phyloP scores from a whole-genome alignment of 2,329 filamentous ascomycete genomes.

The Albifimbria verrucaria region DNA sequence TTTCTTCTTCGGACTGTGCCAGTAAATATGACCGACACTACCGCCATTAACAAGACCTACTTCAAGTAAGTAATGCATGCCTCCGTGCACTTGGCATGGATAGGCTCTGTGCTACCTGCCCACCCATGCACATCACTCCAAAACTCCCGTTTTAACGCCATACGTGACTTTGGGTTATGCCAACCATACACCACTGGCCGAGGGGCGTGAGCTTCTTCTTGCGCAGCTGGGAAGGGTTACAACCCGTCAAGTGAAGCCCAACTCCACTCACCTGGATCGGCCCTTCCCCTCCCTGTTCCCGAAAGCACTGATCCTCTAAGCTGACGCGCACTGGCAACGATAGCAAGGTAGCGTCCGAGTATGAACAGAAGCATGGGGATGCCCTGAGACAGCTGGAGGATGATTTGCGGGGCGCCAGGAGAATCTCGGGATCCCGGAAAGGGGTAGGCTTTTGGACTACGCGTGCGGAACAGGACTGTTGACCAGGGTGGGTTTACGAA shows the following conservation, averaged over 20 bases:
- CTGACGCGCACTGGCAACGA: conserved; percentile 6
- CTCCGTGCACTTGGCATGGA: too few species aligned
- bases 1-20: conserved; percentile 7
- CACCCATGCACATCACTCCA: too few species aligned
- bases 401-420: conserved; percentile 49
- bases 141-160: too few species aligned
- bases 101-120: too few species aligned
- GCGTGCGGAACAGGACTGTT: conserved; percentile 70
- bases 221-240: neutral
- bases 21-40: conserved; percentile 27
- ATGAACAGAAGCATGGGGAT: conserved; percentile 52
- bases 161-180: too few species aligned
- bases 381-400: conserved; percentile 51
- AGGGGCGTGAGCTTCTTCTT: neutral
- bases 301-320: conserved; percentile 2
- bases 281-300: neutral
- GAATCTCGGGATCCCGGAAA: conserved; percentile 55
- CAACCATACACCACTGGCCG: neutral
- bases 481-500: conserved; percentile 49
- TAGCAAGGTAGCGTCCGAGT: conserved; percentile 27
- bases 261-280: neutral
- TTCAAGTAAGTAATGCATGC: conserved; percentile 42
- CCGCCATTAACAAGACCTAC: conserved; percentile 34
- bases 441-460: conserved; percentile 65
- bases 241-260: neutral